Base-by-base conservation (phyloP, 2,329 filamentous ascomycete genomes). In the Boeremia exigua region DNA sequence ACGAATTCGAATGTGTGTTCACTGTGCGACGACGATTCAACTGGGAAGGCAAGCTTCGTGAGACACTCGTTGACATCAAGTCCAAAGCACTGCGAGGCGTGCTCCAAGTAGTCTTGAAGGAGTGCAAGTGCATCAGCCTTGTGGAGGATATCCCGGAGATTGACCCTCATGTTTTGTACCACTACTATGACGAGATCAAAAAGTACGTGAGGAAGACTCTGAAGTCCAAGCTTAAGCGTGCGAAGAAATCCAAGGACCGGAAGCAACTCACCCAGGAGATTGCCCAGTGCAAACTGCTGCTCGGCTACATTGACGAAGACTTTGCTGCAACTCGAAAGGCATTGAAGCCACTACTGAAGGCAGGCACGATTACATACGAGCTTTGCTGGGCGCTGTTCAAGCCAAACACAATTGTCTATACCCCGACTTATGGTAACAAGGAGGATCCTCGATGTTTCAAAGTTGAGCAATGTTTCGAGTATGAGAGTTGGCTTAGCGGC, bases 361-460 rank as follows among this genome's bases (percentile, higher is more conserved):
- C 88, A 29, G 91, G 91, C 8, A 86, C 92, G 39, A 96, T 96
- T 71, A 96, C 91, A 0, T 96, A 93, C 65, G 91, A 96, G 54
- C 82, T 96, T 2, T 79, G 96, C 1, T 96, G 92, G 92, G 91
- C 92, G 0, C 78, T 96, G 3, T 96, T 90, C 83, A 96, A 95
- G 69, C 92, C 92, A 0, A 90, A 92, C 66, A 92, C 90, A 0
- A 84, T 96, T 17, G 88, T 86, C 1, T 94, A 89, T 71, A 80
- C 88, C 0, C 85, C 86, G 0, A 94, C 90, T 0, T 96, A 96
- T 60, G 89, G 89, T 3, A 87, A 86, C 32, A 78, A 82, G 12
- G 90, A 94, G 34, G 88, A 95, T 65, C 90, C 91, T 2, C 85
- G 91, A 14, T 89, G 89, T 9, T 94, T 96, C 82, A 92, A 90